Evolutionary conservation across 2,329 filamentous ascomycete species (phyloP).

Genomic region (Penicillium digitatum): DNA sequence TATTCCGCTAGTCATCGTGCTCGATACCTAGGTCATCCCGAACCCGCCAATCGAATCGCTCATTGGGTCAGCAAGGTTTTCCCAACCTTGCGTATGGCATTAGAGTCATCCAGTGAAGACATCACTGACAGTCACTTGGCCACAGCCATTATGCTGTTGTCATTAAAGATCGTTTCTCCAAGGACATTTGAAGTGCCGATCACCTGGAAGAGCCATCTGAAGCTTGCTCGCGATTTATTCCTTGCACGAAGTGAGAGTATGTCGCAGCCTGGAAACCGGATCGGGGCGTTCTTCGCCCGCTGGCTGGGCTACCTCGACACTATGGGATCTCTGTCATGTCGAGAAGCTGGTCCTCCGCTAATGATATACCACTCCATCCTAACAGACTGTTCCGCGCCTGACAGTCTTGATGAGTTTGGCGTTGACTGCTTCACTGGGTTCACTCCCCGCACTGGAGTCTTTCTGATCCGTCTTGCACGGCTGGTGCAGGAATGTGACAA

Average conservation of each 20-base stretch:
- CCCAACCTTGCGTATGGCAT: constrained; percentile 63
- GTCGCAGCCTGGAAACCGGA: constrained; percentile 53
- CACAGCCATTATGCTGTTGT: constrained; percentile 79
- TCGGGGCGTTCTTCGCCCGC: constrained; percentile 69
- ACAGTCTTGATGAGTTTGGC: constrained; percentile 60
- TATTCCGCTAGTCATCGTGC: constrained; percentile 83
- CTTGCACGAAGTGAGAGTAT: constrained; percentile 59
- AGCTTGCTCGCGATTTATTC: constrained; percentile 72
- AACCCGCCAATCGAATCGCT: constrained; percentile 73
- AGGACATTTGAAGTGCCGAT: constrained; percentile 76
- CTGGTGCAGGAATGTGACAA: constrained; percentile 66
- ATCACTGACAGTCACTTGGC: constrained; percentile 72
- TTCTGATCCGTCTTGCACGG: constrained; percentile 68
- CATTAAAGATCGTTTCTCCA: constrained; percentile 77
- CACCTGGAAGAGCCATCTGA: constrained; percentile 75
- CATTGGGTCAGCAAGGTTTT: constrained; percentile 69
- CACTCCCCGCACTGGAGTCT: constrained; percentile 65
- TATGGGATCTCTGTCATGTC: constrained; percentile 65
- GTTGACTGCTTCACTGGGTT: constrained; percentile 81
- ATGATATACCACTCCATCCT: constrained; percentile 47
- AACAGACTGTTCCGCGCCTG: constrained; percentile 48
- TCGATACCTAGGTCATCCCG: constrained; percentile 66
- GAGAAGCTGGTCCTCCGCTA: constrained; percentile 51
- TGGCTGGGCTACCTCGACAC: constrained; percentile 86
- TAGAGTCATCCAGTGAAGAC: constrained; percentile 58